phyloP scores from a whole-genome alignment of 495 filamentous ascomycete genomes.

The Articulospora tetracladia region DNA sequence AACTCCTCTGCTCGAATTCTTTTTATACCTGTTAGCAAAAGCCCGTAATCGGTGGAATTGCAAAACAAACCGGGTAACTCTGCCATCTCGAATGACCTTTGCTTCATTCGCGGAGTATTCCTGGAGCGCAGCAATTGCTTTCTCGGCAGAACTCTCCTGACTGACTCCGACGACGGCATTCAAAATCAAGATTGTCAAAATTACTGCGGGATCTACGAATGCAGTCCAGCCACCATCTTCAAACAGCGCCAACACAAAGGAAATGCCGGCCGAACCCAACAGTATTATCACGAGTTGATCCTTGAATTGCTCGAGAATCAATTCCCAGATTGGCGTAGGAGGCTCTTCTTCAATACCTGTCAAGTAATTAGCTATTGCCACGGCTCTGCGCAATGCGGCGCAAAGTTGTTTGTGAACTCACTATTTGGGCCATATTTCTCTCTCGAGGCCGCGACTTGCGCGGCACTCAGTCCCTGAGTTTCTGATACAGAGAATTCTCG shows the following conservation, averaged over 20 bases:
- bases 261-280: slow-evolving; percentile 87
- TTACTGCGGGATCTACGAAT: slow-evolving; percentile 97
- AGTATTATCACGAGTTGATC: slow-evolving; percentile 97
- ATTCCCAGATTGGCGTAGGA: slow-evolving; percentile 93
- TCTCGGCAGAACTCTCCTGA: slow-evolving; percentile 97
- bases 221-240: slow-evolving; percentile 94
- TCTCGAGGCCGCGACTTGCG: slow-evolving; percentile 59
- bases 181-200: slow-evolving; percentile 93
- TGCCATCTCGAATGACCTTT: slow-evolving; percentile 80
- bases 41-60: no score
- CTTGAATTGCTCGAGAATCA: slow-evolving; percentile 98
- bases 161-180: slow-evolving; percentile 97
- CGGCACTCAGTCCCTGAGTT: slow-evolving; percentile 60
- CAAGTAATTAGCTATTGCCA: no score
- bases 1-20: slow-evolving; percentile 88
- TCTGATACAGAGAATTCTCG: slow-evolving; percentile 67
- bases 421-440: slow-evolving; percentile 81
- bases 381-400: no score
- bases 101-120: slow-evolving; percentile 99
- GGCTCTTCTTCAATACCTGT: slow-evolving; percentile 92
- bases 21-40: not conserved
- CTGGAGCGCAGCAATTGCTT: slow-evolving; percentile 96
- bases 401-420: slow-evolving; percentile 40
- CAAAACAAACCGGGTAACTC: slow-evolving; percentile 42
- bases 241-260: slow-evolving; percentile 89